phyloP scores from a whole-genome alignment of 768 basidiomycete species.

The Saitozyma podzolica region DNA sequence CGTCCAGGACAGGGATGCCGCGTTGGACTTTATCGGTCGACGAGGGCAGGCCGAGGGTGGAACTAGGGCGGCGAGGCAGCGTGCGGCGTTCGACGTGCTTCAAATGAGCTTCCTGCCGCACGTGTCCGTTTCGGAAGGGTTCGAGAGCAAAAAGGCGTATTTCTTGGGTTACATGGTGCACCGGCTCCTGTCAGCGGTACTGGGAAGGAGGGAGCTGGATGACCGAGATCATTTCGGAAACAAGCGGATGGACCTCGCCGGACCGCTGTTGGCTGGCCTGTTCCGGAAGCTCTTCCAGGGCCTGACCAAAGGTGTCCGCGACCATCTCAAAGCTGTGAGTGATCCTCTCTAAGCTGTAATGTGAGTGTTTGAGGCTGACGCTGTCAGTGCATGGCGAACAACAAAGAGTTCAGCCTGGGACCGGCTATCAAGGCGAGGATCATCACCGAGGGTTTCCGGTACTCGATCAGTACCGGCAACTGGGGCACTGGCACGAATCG shows the following conservation, averaged over 20 bases:
- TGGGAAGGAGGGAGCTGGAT: conserved; percentile 92
- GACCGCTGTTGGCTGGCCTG: conserved; percentile 90
- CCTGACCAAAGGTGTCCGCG: conserved; percentile 93
- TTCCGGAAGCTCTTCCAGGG: conserved; percentile 98
- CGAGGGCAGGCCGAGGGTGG: conserved; percentile 62
- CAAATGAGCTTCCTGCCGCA: conserved; percentile 99
- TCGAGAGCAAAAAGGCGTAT: conserved; percentile 97
- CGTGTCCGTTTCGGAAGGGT: conserved; percentile 91
- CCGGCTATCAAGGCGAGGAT: conserved; percentile 93
- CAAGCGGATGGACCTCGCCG: conserved; percentile 93
- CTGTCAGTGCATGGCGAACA: conserved; percentile 86
- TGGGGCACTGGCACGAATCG: conserved; percentile 99
- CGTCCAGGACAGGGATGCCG: conserved; percentile 79
- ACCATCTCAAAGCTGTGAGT: conserved; percentile 89
- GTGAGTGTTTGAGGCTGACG: conserved; percentile 8
- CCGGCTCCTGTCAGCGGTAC: conserved; percentile 83
- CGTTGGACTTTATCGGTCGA: conserved; percentile 96
- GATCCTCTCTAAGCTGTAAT: not conserved
- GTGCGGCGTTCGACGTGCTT: conserved; percentile 94
- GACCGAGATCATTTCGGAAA: conserved; percentile 99
- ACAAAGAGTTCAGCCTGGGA: conserved; percentile 89
- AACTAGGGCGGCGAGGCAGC: conserved; percentile 47
- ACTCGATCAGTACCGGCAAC: conserved; percentile 96
- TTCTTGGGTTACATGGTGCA: conserved; percentile 99
- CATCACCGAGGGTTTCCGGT: conserved; percentile 96